Base-by-base conservation (phyloP, 1,284 basidiomycete genomes). In the Caloboletus firmus region DNA sequence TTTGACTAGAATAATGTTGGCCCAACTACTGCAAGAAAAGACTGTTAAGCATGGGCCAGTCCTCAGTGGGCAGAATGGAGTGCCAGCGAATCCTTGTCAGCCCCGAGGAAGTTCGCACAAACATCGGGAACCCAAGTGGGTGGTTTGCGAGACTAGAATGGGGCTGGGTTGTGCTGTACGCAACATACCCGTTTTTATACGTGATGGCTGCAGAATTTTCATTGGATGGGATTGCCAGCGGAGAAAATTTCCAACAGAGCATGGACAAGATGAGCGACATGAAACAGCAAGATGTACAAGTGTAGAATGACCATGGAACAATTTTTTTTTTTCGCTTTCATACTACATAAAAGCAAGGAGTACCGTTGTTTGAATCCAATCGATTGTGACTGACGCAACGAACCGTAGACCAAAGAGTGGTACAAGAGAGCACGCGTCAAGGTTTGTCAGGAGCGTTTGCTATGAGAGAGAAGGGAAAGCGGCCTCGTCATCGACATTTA, bases 401-500 rank as follows among this genome's bases (percentile, higher is more conserved):
- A 56, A 50, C 54, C 42, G n/a, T 51, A 42, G 55, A 51, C 45
- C 20, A 18, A 43, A 49, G 42, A 46, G 39, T 37, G 32, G 49
- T 52, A 49, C 45, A 55, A 45, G 35, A 53, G 41, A 46, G 26
- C n/a, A 48, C 31, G 39, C 39, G 47, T 43, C 45, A 39, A 37
- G 31, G 32, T 4, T 37, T 57, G 46, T 53, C 51, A 36, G 51
- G 30, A 47, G 48, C 22, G 39, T 52, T 55, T 55, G 54, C 58
- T 73, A 89, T 67, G 85, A 79, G 61, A 93, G 80, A 60, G 91
- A 89, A 49, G 92, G 91, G 85, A 94, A 95, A 54, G 89, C 91
- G 32, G 76, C 77, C 73, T 90, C 79, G 73, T 95, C 91, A 66
- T 84, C 83, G 62, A 91, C 84, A 67, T 87, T 79, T 74, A 90